phyloP scores from a whole-genome alignment of 148 eudicot genomes.

The Diospyros kaki region DNA sequence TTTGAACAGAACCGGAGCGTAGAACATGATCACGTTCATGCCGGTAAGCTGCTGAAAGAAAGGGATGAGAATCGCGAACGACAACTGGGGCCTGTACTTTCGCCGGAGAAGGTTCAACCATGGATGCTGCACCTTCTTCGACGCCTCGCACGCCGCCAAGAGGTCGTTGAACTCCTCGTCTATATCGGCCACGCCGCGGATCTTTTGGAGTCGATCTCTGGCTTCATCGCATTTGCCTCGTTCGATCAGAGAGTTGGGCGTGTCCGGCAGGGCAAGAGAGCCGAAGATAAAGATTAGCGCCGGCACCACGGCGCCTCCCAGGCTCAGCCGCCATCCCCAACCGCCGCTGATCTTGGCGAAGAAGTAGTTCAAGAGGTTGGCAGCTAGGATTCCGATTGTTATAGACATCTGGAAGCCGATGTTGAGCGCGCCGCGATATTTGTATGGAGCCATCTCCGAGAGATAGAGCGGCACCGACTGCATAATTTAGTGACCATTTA shows the following conservation, averaged over 20 bases:
- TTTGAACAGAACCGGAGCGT: constrained; percentile 33
- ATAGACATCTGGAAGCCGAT: constrained; percentile 33
- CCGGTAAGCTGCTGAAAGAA: constrained; percentile 35
- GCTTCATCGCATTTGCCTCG: constrained; percentile 32
- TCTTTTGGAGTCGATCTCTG: constrained; percentile 11
- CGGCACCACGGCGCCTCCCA: constrained; percentile 34
- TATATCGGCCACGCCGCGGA: constrained; percentile 34
- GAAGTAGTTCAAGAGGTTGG: constrained; percentile 32
- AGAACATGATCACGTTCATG: constrained; percentile 31
- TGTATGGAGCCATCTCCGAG: constrained; percentile 31
- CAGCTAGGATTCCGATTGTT: constrained; percentile 28
- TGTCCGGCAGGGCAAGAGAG: constrained; percentile 32
- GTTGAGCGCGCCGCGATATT: constrained; percentile 30
- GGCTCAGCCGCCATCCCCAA: constrained; percentile 35
- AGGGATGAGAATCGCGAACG: constrained; percentile 17
- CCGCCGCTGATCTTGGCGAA: constrained; percentile 25
- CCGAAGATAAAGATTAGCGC: constrained; percentile 36
- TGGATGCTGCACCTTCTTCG: constrained; percentile 26
- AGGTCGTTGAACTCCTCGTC: constrained; percentile 34
- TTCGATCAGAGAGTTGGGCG: constrained; percentile 39
- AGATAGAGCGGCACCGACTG: constrained; percentile 29
- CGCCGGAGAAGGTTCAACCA: constrained; percentile 23
- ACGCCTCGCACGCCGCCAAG: constrained; percentile 23
- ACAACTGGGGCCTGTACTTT: constrained; percentile 37
- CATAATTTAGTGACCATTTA: neutral